These are phyloP conservation scores for Thielaviopsis euricoi DNA, from an alignment of 2,329 filamentous ascomycete species.

Conservation along the genomic window DNA sequence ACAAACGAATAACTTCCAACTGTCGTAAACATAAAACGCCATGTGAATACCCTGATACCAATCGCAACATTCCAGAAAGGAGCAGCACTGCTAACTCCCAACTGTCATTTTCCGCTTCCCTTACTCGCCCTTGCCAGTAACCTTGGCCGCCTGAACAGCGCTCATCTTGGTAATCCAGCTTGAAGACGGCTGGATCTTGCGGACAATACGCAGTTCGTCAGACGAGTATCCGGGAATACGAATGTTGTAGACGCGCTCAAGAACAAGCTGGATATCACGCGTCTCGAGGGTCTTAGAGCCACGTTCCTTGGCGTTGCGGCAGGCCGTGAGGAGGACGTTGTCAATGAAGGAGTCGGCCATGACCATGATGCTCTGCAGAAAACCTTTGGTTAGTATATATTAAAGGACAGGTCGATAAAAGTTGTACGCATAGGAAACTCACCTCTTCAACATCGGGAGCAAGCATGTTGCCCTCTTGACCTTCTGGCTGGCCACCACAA, in stretches of 20 bases:
- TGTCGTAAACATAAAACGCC: not conserved
- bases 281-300: constrained; percentile 83
- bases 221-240: constrained; percentile 87
- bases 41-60: not conserved
- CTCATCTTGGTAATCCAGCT: constrained; percentile 97
- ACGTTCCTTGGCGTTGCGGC: constrained; percentile 82
- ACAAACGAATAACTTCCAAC: not conserved
- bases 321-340: constrained; percentile 71
- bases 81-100: constrained; percentile 18
- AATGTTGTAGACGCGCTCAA: constrained; percentile 78
- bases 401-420: not conserved
- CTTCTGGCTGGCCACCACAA: constrained; percentile 59
- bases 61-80: not conserved
- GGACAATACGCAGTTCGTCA: constrained; percentile 84
- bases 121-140: constrained; percentile 43
- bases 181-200: constrained; percentile 75
- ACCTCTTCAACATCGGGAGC: constrained; percentile 95
- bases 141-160: constrained; percentile 87
- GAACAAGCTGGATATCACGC: constrained; percentile 65
- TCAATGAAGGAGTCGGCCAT: constrained; percentile 93
- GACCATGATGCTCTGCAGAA: constrained; percentile 57
- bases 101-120: constrained; percentile 49
- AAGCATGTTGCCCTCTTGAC: constrained; percentile 59
- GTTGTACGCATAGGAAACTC: constrained; percentile 19
- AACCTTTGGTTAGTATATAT: not conserved